These are phyloP conservation scores for Cyanidioschyzon merolae DNA, from an alignment of 23 red algal species.

Conservation along the genomic window DNA sequence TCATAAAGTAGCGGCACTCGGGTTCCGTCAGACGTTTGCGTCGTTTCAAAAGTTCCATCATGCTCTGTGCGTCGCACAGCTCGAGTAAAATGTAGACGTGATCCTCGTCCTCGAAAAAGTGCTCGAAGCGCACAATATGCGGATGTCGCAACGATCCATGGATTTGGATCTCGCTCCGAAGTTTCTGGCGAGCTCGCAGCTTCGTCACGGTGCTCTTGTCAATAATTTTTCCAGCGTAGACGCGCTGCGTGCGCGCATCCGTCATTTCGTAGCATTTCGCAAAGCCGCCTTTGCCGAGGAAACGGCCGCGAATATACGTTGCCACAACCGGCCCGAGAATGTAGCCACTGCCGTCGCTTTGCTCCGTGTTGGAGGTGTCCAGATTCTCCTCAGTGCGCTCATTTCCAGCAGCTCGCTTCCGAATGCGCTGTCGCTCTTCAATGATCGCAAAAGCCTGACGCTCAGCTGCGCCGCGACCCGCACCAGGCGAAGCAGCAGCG, in stretches of 20 bases:
- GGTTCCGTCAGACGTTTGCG: slow-evolving; percentile 29
- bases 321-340: slow-evolving; percentile 21
- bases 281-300: slow-evolving; percentile 78
- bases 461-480: background rate
- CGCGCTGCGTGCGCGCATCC: slow-evolving; percentile 36
- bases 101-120: slow-evolving; percentile 51
- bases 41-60: slow-evolving; percentile 54
- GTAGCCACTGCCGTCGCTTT: background rate
- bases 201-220: slow-evolving; percentile 46
- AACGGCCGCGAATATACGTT: slow-evolving; percentile 42
- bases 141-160: slow-evolving; percentile 64
- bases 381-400: background rate
- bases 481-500: background rate
- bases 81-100: slow-evolving; percentile 84
- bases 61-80: slow-evolving; percentile 38
- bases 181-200: slow-evolving; percentile 56
- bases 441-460: background rate
- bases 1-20: slow-evolving; percentile 48
- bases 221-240: slow-evolving; percentile 81
- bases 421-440: slow-evolving; percentile 4
- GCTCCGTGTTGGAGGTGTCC: slow-evolving; percentile 3
- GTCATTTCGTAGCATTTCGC: slow-evolving; percentile 61
- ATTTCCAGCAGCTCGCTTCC: background rate
- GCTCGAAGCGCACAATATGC: slow-evolving; percentile 56
- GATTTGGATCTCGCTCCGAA: slow-evolving; percentile 56